phyloP scores from a whole-genome alignment of 352 stramenopile genomes.

The Globisporangium irregulare region DNA sequence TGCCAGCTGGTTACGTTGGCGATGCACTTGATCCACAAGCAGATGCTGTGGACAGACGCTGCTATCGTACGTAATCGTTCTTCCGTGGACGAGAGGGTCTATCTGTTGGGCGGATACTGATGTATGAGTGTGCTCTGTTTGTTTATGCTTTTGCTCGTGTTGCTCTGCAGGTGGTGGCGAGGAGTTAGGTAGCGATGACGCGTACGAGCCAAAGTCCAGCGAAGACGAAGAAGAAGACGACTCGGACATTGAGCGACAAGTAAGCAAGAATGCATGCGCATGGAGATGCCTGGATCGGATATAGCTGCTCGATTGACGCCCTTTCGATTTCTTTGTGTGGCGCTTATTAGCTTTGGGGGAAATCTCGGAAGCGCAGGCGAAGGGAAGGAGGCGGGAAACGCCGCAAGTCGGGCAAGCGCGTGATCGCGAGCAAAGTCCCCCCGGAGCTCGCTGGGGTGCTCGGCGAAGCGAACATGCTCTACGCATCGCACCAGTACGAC shows the following conservation, averaged over 20 bases:
- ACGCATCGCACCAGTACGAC: constrained; percentile 85
- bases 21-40: background rate
- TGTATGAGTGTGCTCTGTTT: background rate
- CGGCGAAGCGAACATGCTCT: constrained; percentile 83
- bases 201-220: constrained; percentile 58
- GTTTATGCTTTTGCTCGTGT: background rate
- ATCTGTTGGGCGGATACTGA: background rate
- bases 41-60: background rate
- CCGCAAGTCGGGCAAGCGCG: constrained; percentile 41
- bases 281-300: background rate
- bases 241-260: constrained; percentile 78
- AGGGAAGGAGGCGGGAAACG: constrained; percentile 31
- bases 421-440: constrained; percentile 72
- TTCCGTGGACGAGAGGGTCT: background rate
- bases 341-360: constrained; percentile 56
- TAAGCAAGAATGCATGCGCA: constrained; percentile 6
- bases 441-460: constrained; percentile 76
- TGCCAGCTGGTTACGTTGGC: background rate
- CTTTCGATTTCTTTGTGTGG: background rate
- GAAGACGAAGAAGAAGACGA: constrained; percentile 77
- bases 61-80: constrained; percentile 8
- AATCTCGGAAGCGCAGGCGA: constrained; percentile 55
- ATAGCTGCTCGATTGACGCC: background rate
- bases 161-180: constrained; percentile 17
- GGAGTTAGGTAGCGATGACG: constrained; percentile 46